Conservation (phyloP, 441 rosid genomes). For the Eutrema salsugineum region DNA sequence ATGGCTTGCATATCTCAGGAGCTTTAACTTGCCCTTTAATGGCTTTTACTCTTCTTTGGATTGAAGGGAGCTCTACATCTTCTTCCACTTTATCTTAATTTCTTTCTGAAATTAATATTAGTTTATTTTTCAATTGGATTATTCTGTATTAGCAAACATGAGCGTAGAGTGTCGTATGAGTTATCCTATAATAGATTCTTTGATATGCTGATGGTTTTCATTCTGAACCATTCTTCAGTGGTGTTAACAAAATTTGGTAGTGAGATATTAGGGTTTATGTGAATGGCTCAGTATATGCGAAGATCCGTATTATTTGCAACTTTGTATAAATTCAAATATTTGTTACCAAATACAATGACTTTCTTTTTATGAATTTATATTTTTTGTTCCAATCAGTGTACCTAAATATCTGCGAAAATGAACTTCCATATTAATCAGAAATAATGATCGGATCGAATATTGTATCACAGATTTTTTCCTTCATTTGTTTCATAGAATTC, state of each 20-base stretch:
- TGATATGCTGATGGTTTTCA: not conserved
- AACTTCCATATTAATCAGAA: not conserved
- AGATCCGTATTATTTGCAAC: not conserved
- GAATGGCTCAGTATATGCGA: not conserved
- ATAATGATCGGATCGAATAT: not conserved
- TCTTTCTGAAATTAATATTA: too few relatives aligned
- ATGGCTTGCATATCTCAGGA: slow-evolving; percentile 39
- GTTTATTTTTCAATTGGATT: not conserved
- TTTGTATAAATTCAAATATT: not conserved
- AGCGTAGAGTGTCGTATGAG: not conserved
- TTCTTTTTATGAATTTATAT: not conserved
- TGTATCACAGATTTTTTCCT: not conserved
- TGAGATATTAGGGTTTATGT: not conserved
- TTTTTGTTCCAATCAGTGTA: not conserved
- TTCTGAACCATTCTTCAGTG: not conserved
- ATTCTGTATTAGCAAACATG: not conserved
- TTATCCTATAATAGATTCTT: not conserved
- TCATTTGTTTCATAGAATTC: not conserved
- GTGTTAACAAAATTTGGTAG: too few relatives aligned
- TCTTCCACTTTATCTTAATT: not conserved
- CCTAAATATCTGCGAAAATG: not conserved
- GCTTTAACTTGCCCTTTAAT: slow-evolving; percentile 35
- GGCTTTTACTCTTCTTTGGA: slow-evolving; percentile 34
- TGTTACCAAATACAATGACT: not conserved
- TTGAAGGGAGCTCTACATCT: slow-evolving; percentile 41